These are phyloP conservation scores for Barnettozyma salicaria DNA, from an alignment of 805 yeast species.

Conservation along the genomic window DNA sequence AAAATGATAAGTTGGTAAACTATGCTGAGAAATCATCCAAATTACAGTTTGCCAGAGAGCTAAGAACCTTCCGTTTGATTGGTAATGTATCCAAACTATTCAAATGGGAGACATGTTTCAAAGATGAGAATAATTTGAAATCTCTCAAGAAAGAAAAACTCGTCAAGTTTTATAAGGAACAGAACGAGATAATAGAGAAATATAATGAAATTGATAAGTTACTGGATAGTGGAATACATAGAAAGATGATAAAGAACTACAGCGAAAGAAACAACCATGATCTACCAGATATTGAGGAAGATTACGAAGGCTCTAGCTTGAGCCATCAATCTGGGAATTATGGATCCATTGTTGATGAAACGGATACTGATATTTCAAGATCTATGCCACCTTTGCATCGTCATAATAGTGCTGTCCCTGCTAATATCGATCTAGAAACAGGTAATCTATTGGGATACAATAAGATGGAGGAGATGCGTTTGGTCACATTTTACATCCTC, in stretches of 20 bases:
- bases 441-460: constrained; percentile 48
- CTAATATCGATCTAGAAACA: constrained; percentile 52
- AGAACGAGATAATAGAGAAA: constrained; percentile 53
- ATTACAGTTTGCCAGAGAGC: constrained; percentile 26
- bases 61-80: constrained; percentile 43
- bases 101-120: constrained; percentile 34
- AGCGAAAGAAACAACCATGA: constrained; percentile 22
- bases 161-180: constrained; percentile 45
- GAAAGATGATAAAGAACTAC: constrained; percentile 57
- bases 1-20: constrained; percentile 19
- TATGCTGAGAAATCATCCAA: constrained; percentile 17
- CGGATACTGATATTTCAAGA: neutral
- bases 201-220: constrained; percentile 57
- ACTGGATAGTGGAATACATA: constrained; percentile 65
- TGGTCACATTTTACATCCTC: constrained; percentile 54
- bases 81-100: constrained; percentile 34
- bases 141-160: constrained; percentile 26
- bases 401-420: constrained; percentile 45
- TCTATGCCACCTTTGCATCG: constrained; percentile 9
- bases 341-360: neutral
- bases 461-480: constrained; percentile 34
- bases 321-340: neutral
- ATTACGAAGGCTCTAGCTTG: neutral
- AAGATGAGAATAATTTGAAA: constrained; percentile 23
- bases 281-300: neutral